Evolutionary conservation across 2,329 filamentous ascomycete genomes (phyloP).

Genomic region (Neopestalotiopsis rosae): DNA sequence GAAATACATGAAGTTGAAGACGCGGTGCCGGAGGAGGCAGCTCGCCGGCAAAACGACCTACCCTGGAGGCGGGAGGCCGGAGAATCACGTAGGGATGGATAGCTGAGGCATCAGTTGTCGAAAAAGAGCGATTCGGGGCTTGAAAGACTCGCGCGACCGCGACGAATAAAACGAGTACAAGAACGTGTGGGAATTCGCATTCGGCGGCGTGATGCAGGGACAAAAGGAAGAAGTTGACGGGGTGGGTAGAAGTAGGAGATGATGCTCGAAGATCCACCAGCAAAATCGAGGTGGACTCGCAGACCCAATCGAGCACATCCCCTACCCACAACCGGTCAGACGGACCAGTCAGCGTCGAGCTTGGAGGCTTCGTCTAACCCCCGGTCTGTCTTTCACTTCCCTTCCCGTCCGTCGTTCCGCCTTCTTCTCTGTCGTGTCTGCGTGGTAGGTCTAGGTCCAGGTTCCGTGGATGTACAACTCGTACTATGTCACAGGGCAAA

Average conservation of each 20-base stretch:
- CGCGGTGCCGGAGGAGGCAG: conserved; percentile 27
- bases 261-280: conserved; percentile 15
- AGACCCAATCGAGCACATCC: conserved; percentile 16
- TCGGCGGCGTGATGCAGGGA: conserved; percentile 30
- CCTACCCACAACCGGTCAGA: conserved; percentile 8
- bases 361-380: neutral
- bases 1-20: neutral
- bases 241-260: conserved; percentile 17
- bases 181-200: conserved; percentile 53
- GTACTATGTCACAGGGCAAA: too few species aligned
- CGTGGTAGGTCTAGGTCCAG: neutral
- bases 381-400: conserved; percentile 19
- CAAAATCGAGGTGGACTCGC: conserved; percentile 16
- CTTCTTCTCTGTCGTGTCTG: conserved; percentile 1
- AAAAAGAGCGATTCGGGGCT: conserved; percentile 38
- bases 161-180: conserved; percentile 70
- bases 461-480: neutral
- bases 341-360: conserved; percentile 12
- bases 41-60: conserved; percentile 27
- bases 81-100: conserved; percentile 23
- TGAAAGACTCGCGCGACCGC: conserved; percentile 42
- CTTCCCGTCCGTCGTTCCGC: conserved; percentile 17
- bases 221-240: conserved; percentile 20
- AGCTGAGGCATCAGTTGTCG: conserved; percentile 25
- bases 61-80: conserved; percentile 24